Evolutionary conservation across 192 early-diverging fungal genomes (phyloP).

Genomic region (Polychytrium aggregatum): DNA sequence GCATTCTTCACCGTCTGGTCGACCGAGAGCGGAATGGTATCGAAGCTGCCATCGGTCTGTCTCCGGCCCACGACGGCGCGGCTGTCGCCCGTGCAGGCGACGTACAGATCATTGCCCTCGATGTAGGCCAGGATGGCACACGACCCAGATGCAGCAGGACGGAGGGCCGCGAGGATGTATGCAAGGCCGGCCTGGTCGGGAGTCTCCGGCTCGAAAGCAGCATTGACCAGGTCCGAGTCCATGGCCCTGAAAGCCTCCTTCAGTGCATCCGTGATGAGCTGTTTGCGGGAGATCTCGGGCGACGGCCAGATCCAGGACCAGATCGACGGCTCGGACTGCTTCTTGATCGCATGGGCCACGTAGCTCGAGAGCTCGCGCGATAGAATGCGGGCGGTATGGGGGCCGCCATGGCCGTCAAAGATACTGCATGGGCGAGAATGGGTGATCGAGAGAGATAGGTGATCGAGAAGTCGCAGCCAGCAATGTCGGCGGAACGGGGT

Average conservation of each 20-base stretch:
- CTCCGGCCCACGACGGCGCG: conserved; percentile 31
- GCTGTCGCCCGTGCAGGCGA: conserved; percentile 36
- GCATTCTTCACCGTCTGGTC: conserved; percentile 35
- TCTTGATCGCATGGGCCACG: conserved; percentile 19
- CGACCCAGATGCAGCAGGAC: conserved; percentile 25
- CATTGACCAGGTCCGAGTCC: conserved; percentile 36
- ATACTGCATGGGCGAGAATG: conserved; percentile 8
- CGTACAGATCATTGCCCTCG: conserved; percentile 34
- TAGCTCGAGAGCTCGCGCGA: conserved; percentile 26
- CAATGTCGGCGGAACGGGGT: no score
- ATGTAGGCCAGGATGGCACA: conserved; percentile 37
- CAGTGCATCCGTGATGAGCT: conserved; percentile 21
- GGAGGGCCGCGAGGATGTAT: conserved; percentile 5
- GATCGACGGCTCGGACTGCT: neutral
- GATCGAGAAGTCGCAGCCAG: no score
- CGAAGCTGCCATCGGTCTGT: conserved; percentile 16
- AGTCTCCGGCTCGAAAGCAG: conserved; percentile 13
- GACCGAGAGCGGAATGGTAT: conserved; percentile 18
- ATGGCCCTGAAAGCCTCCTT: conserved; percentile 28
- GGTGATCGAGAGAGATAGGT: no score
- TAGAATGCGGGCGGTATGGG: conserved; percentile 28
- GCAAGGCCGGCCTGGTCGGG: neutral
- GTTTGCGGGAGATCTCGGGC: conserved; percentile 5
- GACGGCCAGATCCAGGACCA: neutral
- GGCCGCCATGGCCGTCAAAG: conserved; percentile 41